Percentiles rank a stretch among this genome's conserved stretches.
phyloP scores from a whole-genome alignment of 139 green algal genomes.

The Coelastrella sp. region DNA sequence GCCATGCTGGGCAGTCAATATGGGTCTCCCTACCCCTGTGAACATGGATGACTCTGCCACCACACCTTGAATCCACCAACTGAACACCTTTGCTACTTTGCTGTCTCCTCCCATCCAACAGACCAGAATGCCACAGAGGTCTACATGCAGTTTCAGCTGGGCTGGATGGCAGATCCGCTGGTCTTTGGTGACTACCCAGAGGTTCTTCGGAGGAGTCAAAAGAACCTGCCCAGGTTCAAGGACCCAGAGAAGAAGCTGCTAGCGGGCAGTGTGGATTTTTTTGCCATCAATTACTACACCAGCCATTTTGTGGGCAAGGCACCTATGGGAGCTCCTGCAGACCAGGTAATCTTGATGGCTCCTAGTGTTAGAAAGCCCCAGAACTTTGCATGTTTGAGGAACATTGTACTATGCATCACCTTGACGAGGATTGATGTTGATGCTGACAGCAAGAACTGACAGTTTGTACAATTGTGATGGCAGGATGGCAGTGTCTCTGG shows the following conservation, averaged over 20 bases:
- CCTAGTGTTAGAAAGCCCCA: not conserved
- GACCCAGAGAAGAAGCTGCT: conserved; percentile 40
- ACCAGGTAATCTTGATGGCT: conserved; percentile 3
- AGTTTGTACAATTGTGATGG: too few relatives aligned
- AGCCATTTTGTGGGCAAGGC: conserved; percentile 44
- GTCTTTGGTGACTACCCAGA: conserved; percentile 62
- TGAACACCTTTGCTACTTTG: not conserved
- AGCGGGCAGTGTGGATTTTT: conserved; percentile 55
- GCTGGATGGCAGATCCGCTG: conserved; percentile 62
- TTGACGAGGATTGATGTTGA: not conserved
- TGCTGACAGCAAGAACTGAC: not conserved
- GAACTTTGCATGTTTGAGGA: not conserved
- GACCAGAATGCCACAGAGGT: conserved; percentile 26
- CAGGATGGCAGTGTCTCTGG: not conserved
- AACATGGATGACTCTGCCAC: not conserved
- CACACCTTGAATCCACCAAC: not conserved
- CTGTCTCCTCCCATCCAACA: not conserved
- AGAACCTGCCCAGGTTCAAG: conserved; percentile 58
- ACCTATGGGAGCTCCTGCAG: conserved; percentile 28
- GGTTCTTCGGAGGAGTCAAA: conserved; percentile 46
- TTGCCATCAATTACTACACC: conserved; percentile 64
- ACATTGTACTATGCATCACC: not conserved
- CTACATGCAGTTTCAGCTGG: conserved; percentile 55
- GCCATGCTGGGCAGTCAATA: too few relatives aligned
- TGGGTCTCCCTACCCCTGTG: too few relatives aligned